Evolutionary conservation across 2,329 filamentous ascomycete species (phyloP).

Genomic region (Nannizziopsis arthrosporioides): DNA sequence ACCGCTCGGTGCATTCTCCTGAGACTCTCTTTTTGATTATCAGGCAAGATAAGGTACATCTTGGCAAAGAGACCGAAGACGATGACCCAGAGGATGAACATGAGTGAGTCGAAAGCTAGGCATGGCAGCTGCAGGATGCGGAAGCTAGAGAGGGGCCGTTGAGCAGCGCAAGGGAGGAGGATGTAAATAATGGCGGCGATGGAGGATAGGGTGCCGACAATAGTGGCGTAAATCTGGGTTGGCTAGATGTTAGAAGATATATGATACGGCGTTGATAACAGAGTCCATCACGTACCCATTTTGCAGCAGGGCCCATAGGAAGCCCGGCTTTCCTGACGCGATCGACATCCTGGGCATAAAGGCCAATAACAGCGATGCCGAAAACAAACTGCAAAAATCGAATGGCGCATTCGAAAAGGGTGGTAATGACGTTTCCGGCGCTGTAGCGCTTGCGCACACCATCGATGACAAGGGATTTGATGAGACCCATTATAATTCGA

Average conservation of each 20-base stretch:
- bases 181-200: constrained; percentile 55
- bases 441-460: constrained; percentile 16
- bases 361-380: constrained; percentile 62
- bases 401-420: constrained; percentile 34
- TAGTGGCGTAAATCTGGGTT: constrained; percentile 55
- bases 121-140: constrained; percentile 25
- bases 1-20: constrained; percentile 75
- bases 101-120: constrained; percentile 57
- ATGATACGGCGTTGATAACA: constrained; percentile 2
- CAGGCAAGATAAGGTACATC: constrained; percentile 54
- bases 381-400: constrained; percentile 67
- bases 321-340: constrained; percentile 40
- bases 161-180: constrained; percentile 45
- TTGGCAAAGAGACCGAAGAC: constrained; percentile 75
- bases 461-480: constrained; percentile 17
- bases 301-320: constrained; percentile 43
- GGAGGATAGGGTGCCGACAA: constrained; percentile 55
- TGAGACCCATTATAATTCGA: constrained; percentile 8
- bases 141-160: constrained; percentile 25
- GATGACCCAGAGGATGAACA: constrained; percentile 68
- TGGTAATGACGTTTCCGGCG: constrained; percentile 14
- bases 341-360: constrained; percentile 62
- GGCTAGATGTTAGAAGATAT: neutral
- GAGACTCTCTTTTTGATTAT: constrained; percentile 42
- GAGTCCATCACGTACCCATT: constrained; percentile 50